Conservation (phyloP, 179 eudicot species). For the Spergularia azorica region DNA sequence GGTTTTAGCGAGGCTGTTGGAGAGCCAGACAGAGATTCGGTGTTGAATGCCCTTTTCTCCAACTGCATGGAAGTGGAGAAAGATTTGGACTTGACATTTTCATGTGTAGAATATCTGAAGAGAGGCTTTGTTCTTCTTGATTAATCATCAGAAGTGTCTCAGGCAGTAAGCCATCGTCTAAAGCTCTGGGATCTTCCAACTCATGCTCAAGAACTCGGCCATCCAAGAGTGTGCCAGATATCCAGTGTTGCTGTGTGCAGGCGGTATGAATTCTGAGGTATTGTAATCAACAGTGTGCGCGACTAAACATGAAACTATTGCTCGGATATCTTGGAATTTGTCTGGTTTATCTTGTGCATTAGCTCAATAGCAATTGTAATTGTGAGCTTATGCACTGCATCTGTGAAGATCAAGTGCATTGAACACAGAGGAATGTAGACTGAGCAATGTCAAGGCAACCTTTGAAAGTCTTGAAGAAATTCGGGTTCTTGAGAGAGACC, state of each 20-base stretch:
- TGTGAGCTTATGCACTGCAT: too few species aligned
- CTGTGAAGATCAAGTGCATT: too few species aligned
- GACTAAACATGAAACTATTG: too few species aligned
- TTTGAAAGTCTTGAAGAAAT: too few species aligned
- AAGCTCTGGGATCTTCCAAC: not conserved
- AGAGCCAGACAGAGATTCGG: conserved; percentile 38
- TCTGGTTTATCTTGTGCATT: too few species aligned
- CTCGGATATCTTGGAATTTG: too few species aligned
- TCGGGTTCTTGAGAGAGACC: too few species aligned
- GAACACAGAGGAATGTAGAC: too few species aligned
- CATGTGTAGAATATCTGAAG: conserved; percentile 67
- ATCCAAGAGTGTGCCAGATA: not conserved
- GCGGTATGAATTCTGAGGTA: not conserved
- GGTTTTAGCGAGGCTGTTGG: conserved; percentile 41
- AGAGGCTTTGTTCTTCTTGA: conserved; percentile 60
- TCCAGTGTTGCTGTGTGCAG: not conserved
- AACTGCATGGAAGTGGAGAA: conserved; percentile 56
- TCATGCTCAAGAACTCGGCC: not conserved
- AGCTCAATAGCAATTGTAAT: too few species aligned
- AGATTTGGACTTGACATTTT: conserved; percentile 58
- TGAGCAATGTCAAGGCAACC: too few species aligned
- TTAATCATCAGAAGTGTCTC: conserved; percentile 16
- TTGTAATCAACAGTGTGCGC: too few species aligned
- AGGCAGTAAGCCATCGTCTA: not conserved
- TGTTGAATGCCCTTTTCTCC: conserved; percentile 45